Evolutionary conservation across 805 yeast genomes (phyloP).

Genomic region (Myxozyma vanderwaltii): DNA sequence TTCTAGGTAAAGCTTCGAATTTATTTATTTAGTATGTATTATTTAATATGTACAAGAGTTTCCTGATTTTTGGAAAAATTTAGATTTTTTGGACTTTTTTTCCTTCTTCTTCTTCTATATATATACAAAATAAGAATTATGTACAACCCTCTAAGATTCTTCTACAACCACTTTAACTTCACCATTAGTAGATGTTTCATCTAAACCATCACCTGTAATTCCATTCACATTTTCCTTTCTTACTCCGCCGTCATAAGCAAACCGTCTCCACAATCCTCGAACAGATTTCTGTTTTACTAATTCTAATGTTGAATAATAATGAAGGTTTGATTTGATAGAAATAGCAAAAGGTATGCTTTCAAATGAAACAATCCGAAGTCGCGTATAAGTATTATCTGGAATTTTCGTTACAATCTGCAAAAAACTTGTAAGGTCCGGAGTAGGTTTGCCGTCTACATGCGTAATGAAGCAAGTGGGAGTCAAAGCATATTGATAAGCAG

Average conservation of each 20-base stretch:
- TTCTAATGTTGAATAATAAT: slow-evolving; percentile 70
- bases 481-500: slow-evolving; percentile 79
- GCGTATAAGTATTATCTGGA: slow-evolving; percentile 78
- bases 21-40: no score
- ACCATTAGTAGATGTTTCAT: not conserved
- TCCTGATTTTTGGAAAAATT: no score
- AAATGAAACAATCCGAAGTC: slow-evolving; percentile 76
- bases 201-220: not conserved
- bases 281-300: slow-evolving; percentile 36
- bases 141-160: not conserved
- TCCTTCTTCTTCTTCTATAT: not conserved
- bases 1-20: no score
- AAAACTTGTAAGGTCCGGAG: slow-evolving; percentile 70
- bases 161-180: not conserved
- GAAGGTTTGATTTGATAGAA: slow-evolving; percentile 82
- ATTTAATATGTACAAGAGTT: no score
- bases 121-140: no score
- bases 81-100: not conserved
- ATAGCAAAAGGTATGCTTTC: slow-evolving; percentile 87
- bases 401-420: slow-evolving; percentile 65
- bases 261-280: slow-evolving; percentile 23
- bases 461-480: slow-evolving; percentile 83
- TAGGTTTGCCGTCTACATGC: slow-evolving; percentile 77
- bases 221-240: slow-evolving; percentile 6
- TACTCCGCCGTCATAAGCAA: slow-evolving; percentile 20